Base-by-base conservation (phyloP, 140 eudicot species). In the Anethum foeniculum region DNA sequence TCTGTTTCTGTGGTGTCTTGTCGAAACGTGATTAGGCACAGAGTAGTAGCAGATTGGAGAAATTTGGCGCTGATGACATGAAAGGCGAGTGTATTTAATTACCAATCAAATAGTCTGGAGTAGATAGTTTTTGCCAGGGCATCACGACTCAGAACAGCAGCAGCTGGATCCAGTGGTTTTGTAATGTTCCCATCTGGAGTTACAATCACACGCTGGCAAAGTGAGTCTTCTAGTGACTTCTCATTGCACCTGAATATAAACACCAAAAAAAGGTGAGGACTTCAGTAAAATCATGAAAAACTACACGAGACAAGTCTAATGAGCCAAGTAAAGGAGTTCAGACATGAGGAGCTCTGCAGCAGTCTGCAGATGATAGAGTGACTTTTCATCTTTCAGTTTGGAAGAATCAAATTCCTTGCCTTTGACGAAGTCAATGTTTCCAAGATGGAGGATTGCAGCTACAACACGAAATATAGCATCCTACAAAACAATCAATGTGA, bases 161-260 rank as follows among this genome's bases (percentile, higher is more conserved):
- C 87, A 58, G 89, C 90, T 71, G 97, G 97, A 85, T 93, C 98
- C 6, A 93, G 84, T 32, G 88, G 94, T 71, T 91, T 93, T 51
- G 96, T 93, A 51, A 93, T 93, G 88, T 88, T 91, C 73, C 97
- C 98, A 69, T 93, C 98, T 28, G 98, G 98, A 78, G 98, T 93
- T 81, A 93, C 97, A 49, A 93, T 93, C 76, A 93, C 97, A 77
- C 98, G 97, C 82, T 90, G 85, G 86, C 98, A 93, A 80, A 93
- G 91, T 28, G 98, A 89, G 82, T 91, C 90, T 82, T 91, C 92
- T 54, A 93, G 89, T 79, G 93, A 85, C 84, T 91, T 89, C 51
- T 62, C 88, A 76, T 87, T 83, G 84, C 98, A 93, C 98, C 98
- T 93, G 82, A 77, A 46, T 27, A 82, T 13, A 83, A 64, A 56